Conservation (phyloP, 208 protist genomes). For the Crithidia brevicula region DNA sequence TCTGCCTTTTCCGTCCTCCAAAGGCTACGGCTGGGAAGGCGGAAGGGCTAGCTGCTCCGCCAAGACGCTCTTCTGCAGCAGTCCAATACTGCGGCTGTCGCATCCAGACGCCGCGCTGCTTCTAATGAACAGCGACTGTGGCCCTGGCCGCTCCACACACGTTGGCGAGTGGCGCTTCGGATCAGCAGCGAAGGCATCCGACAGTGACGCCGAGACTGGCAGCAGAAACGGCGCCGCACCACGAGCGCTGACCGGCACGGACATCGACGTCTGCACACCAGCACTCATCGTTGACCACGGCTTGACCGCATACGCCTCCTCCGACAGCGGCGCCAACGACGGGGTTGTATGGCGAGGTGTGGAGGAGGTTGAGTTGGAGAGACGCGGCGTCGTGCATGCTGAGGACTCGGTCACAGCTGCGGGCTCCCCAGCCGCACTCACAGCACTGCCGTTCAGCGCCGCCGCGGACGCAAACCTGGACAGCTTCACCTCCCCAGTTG, state of each 20-base stretch:
- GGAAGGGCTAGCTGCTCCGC: constrained; percentile 8
- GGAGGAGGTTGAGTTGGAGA: neutral
- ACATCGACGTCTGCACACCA: no score
- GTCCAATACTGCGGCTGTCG: constrained; percentile 15
- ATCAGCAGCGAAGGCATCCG: neutral
- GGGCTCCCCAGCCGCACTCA: neutral
- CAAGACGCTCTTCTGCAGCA: constrained; percentile 11
- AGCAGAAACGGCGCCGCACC: neutral
- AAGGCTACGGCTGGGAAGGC: neutral
- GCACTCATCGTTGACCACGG: neutral
- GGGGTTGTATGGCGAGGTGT: constrained; percentile 1
- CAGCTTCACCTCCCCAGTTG: no score
- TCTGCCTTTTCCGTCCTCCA: no score
- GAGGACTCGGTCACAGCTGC: neutral
- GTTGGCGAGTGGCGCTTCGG: constrained; percentile 16
- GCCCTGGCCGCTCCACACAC: constrained; percentile 30
- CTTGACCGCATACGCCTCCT: constrained; percentile 7
- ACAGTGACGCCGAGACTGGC: neutral
- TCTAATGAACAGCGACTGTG: constrained; percentile 32
- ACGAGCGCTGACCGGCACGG: neutral
- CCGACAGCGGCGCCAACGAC: constrained; percentile 5
- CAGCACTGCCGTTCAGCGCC: neutral
- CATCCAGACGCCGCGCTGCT: constrained; percentile 17
- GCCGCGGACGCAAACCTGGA: neutral
- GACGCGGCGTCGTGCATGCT: neutral